Evolutionary conservation across 169 alveolate species (phyloP).

Genomic region (Cryptosporidium viatorum): DNA sequence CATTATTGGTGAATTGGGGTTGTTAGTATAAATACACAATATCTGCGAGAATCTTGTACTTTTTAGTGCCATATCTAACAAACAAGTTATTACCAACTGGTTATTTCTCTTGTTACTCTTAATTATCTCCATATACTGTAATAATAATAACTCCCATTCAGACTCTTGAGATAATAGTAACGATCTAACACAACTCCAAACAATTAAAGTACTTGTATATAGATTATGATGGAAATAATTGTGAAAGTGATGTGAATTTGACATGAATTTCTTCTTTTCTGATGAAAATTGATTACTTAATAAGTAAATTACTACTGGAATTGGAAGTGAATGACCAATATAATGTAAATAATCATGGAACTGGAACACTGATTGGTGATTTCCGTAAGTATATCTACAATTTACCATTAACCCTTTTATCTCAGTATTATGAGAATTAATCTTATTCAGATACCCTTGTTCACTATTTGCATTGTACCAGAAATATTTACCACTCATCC

Average conservation of each 20-base stretch:
- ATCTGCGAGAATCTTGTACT: constrained; percentile 48
- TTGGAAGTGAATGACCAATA: constrained; percentile 60
- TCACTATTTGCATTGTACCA: constrained; percentile 68
- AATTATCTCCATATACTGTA: constrained; percentile 66
- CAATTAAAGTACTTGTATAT: constrained; percentile 50
- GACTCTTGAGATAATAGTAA: not conserved
- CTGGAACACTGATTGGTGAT: not conserved
- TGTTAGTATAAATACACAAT: constrained; percentile 38
- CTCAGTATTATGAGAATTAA: constrained; percentile 39
- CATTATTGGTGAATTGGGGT: constrained; percentile 34
- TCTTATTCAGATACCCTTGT: constrained; percentile 49
- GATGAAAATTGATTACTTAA: constrained; percentile 71
- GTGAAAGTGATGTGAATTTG: constrained; percentile 65
- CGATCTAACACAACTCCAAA: constrained; percentile 67
- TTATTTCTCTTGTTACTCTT: constrained; percentile 47
- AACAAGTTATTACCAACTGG: constrained; percentile 6
- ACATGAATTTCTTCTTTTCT: constrained; percentile 56
- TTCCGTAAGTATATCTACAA: constrained; percentile 36
- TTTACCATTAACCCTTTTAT: constrained; percentile 20
- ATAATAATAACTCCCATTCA: constrained; percentile 55
- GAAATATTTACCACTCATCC: constrained; percentile 66
- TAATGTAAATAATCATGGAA: constrained; percentile 64
- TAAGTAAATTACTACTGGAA: constrained; percentile 27
- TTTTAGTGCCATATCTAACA: constrained; percentile 73
- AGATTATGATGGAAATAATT: constrained; percentile 41